Percentiles rank a stretch among this genome's conserved stretches.
Conservation (phyloP, 1,139 yeast genomes). For the Sporopachydermia cereana region DNA sequence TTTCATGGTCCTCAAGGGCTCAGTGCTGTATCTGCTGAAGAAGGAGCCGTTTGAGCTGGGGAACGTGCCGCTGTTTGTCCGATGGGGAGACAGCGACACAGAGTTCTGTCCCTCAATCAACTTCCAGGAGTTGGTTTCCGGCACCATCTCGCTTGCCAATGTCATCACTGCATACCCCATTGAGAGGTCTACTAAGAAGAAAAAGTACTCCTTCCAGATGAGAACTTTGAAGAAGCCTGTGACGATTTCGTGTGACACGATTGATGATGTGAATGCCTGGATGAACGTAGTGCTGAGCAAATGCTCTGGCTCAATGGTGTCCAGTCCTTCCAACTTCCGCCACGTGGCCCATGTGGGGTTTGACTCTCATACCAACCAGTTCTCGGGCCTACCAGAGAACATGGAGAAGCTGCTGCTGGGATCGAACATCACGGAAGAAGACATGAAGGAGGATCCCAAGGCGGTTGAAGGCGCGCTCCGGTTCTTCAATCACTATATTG, state of each 20-base stretch:
- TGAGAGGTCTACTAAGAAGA: neutral
- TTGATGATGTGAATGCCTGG: constrained; percentile 1
- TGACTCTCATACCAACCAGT: constrained; percentile 32
- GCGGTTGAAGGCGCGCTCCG: constrained; percentile 21
- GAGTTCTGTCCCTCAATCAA: constrained; percentile 1
- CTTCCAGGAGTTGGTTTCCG: neutral
- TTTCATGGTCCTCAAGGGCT: constrained; percentile 1
- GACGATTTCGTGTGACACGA: constrained; percentile 1
- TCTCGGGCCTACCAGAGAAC: constrained; percentile 33
- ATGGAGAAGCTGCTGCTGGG: constrained; percentile 31
- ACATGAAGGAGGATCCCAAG: constrained; percentile 33
- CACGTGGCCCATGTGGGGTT: constrained; percentile 36
- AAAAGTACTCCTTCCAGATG: neutral
- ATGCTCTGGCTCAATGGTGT: constrained; percentile 18
- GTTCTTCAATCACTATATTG: constrained; percentile 4
- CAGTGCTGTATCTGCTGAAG: neutral
- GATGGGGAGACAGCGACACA: neutral
- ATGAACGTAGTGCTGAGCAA: neutral
- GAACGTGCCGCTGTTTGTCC: neutral
- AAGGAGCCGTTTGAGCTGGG: neutral
- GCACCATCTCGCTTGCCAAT: neutral
- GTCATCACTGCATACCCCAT: neutral
- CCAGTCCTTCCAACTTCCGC: constrained; percentile 33
- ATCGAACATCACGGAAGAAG: constrained; percentile 34
- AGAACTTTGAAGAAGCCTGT: constrained; percentile 1